Evolutionary conservation across 306 rosid genomes (phyloP), one percentile per base, ranked within the genome.

Genomic region (Sesbania bispinosa): DNA sequence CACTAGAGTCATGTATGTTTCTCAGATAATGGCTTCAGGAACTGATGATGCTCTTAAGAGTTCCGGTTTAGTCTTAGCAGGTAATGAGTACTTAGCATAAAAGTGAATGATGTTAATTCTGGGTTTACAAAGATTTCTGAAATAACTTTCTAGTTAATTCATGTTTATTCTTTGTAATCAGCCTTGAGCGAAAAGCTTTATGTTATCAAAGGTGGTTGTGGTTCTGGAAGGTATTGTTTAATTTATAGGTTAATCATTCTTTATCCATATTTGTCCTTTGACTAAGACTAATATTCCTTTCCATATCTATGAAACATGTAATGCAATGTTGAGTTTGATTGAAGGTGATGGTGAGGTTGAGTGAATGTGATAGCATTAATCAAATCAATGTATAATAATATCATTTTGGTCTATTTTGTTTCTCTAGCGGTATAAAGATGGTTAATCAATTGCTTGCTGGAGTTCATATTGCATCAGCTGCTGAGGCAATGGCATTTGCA

Each of bases 381-480:
- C 13, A 13, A 65, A 11, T 41, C n/a, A 72, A 36, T 23, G 67
- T 29, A 15, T 41, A 62, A 53, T 42, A 32, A 47, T 30, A 51
- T 69, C 30, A 21, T 72, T 66, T 45, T 60, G 53, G 63, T 61
- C 13, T 72, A 4, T 70, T 64, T 60, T 82, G 23, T 75, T n/a
- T 78, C 50, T 88, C 71, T 74, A 93, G 98, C 66, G 92, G 92
- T 29, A 69, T 93, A 79, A 93, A 93, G 92, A 93, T 90, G 98
- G 89, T 93, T 26, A 93, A 93, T 82, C 98, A 93, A 75, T 62
- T 93, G 87, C 98, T 93, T 80, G 97, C 98, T 73, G 98, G 97
- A 81, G 97, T 90, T 85, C 98, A 93, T 67, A 93, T 93, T 71
- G 97, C 97, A 55, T 87, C 97, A 7, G 94, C 82, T 69, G 98